Percentiles rank a stretch among this genome's conserved stretches.
Conservation (phyloP, 2,329 filamentous ascomycete species). For the Pseudocercospora ulei region DNA sequence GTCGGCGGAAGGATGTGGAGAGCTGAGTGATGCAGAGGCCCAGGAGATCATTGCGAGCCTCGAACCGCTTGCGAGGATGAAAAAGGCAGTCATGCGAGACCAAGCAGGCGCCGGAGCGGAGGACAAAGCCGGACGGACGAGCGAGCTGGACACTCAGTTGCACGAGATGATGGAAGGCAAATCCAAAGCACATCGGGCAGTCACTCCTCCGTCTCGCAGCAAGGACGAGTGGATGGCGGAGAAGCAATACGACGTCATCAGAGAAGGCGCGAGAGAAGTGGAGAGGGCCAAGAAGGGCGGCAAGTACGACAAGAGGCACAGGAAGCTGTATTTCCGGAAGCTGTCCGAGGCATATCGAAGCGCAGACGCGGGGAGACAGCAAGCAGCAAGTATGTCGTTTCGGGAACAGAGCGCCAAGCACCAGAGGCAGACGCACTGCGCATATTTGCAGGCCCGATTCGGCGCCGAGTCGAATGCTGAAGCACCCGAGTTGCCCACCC, state of each 20-base stretch:
- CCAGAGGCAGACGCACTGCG: neutral
- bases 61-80: too few relatives aligned
- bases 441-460: neutral
- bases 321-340: neutral
- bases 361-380: neutral
- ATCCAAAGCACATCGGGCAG: neutral
- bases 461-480: neutral
- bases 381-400: slow-evolving; percentile 1
- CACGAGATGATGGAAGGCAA: too few relatives aligned
- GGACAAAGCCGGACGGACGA: too few relatives aligned
- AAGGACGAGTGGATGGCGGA: neutral
- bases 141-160: too few relatives aligned
- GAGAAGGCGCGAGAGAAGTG: neutral
- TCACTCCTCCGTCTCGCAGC: neutral
- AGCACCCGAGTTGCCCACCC: neutral
- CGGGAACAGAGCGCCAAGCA: neutral
- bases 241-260: neutral
- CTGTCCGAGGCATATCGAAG: neutral
- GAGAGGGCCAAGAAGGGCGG: neutral
- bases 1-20: too few relatives aligned
- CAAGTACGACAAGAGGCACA: neutral
- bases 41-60: too few relatives aligned
- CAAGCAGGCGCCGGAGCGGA: too few relatives aligned
- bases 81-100: too few relatives aligned
- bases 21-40: too few relatives aligned